Base-by-base conservation (phyloP, 129 eudicot genomes). In the Saussurea involucrata region DNA sequence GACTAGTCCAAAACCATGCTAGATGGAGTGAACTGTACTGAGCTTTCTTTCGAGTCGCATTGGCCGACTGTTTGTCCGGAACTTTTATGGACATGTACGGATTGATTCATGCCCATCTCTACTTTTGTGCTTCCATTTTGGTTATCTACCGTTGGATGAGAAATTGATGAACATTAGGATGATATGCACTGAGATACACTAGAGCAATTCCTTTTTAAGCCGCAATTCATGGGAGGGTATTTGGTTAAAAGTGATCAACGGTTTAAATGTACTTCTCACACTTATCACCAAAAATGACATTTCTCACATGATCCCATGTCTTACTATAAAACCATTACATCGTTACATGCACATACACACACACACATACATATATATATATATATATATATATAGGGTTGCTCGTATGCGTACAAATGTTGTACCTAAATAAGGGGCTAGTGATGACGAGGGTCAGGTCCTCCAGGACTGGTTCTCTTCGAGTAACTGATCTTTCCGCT, bases 401-500 rank as follows among this genome's bases (percentile, higher is more conserved):
- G 46, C 8, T 6, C 11, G 31, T 15, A 29, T 15, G 18, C 5
- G 27, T 13, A 27, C 57, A 24, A 22, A 32, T 37, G 32, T n/a
- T 21, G 15, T 11, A 63, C 37, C 82, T 32, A 70, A 64, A 9
- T 7, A 29, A 63, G 29, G 34, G 25, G 70, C 61, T 37, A 83
- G 73, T 83, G 86, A 72, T 83, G 86, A 67, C 58, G 86, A 11
- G 79, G 10, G 28, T 72, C 82, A 9, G 86, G 86, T 77, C 86
- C 86, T 72, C 86, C 86, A 10, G 86, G 86, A 36, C 69, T 46
- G 18, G 55, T 5, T 82, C 86, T 77, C 57, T 5, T 53, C 8
- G 76, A 76, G 24, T 82, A 32, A 8, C 11, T 24, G 40, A 72
- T 82, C 71, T 77, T 77, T 67, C 66, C 32, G 18, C 64, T 72